phyloP scores from a whole-genome alignment of 2,329 filamentous ascomycete species.

The Neofusicoccum umdonicola region DNA sequence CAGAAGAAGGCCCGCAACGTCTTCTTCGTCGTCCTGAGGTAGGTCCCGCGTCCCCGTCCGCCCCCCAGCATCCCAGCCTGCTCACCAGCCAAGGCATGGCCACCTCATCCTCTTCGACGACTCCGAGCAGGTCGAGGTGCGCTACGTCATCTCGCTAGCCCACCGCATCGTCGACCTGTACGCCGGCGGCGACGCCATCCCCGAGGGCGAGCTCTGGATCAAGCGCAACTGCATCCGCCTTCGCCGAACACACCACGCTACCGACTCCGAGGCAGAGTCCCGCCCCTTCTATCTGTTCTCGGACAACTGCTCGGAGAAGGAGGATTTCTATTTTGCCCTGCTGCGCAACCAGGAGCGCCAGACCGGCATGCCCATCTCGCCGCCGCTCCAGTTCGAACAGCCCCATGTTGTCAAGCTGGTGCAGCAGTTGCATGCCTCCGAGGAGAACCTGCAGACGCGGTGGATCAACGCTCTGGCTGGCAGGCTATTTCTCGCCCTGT shows the following conservation, averaged over 20 bases:
- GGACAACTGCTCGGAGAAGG: slow-evolving; percentile 92
- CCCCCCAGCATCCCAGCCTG: slow-evolving; percentile 4
- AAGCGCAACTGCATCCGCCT: slow-evolving; percentile 88
- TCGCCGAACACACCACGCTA: slow-evolving; percentile 59
- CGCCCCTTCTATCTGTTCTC: slow-evolving; percentile 94
- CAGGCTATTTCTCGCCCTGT: slow-evolving; percentile 80
- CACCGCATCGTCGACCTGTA: slow-evolving; percentile 85
- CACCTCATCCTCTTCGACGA: slow-evolving; percentile 98
- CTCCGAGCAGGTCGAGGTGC: slow-evolving; percentile 89
- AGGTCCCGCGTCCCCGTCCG: slow-evolving; percentile 28
- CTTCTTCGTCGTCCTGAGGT: slow-evolving; percentile 90
- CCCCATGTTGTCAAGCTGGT: slow-evolving; percentile 87
- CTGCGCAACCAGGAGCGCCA: slow-evolving; percentile 77
- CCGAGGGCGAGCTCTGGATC: slow-evolving; percentile 92
- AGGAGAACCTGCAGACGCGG: slow-evolving; percentile 84
- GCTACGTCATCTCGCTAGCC: slow-evolving; percentile 89
- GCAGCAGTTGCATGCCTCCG: slow-evolving; percentile 84
- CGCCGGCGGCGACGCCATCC: slow-evolving; percentile 72
- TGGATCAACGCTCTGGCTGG: slow-evolving; percentile 94
- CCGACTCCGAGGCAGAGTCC: slow-evolving; percentile 57
- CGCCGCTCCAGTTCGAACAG: slow-evolving; percentile 72
- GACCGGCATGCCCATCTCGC: slow-evolving; percentile 58
- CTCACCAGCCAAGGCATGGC: slow-evolving; percentile 63
- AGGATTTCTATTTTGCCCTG: slow-evolving; percentile 96
- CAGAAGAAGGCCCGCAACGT: slow-evolving; percentile 72